Evolutionary conservation across 768 basidiomycete species (phyloP), one percentile per base, ranked within the genome.

Genomic region (Mycena vitilis): DNA sequence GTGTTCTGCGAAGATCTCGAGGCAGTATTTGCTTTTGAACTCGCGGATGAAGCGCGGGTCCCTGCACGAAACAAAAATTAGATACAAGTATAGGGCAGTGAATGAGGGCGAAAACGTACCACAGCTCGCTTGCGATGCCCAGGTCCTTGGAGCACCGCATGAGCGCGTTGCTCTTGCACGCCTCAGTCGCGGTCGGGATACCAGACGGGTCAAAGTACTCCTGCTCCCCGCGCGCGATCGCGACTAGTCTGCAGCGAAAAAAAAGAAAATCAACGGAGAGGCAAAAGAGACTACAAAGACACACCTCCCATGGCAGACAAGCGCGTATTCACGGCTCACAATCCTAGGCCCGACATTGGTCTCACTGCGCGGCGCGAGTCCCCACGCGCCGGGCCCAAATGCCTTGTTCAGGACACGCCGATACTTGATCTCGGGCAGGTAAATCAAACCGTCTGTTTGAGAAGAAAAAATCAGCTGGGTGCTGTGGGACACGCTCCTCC

Each of bases 61-160:
- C 96, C 95, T 96, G 70, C 51, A 47, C 16, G 22, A 53, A 20
- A 44, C 13, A 7, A 57, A 11, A 51, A 55, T 40, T 40, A 40
- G 40, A 5, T 40, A 2, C 3, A 15, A 40, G 7, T 4, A 51
- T 37, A 40, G 55, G 42, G 52, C 18, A 51, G 37, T n/a, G 4
- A 1, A 51, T 23, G n/a, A 70, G 34, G 6, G 34, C 25, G 74
- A 40, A 40, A 40, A 40, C 86, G 68, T 72, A 95, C 96, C 97
- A 98, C 25, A 99, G 89, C 80, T 98, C 97, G 78, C 95, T 96
- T 0, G 97, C 97, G 72, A 99, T 86, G 13, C 97, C 97, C 47
- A 99, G 82, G 76, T 99, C 97, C 76, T 99, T 99, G 82, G 95
- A 96, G 78, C 97, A 98, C 38, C 97, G 85, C 96, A 98, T 98